Evolutionary conservation across 2,329 filamentous ascomycete species (phyloP).

Genomic region (Cercospora brassicicola): DNA sequence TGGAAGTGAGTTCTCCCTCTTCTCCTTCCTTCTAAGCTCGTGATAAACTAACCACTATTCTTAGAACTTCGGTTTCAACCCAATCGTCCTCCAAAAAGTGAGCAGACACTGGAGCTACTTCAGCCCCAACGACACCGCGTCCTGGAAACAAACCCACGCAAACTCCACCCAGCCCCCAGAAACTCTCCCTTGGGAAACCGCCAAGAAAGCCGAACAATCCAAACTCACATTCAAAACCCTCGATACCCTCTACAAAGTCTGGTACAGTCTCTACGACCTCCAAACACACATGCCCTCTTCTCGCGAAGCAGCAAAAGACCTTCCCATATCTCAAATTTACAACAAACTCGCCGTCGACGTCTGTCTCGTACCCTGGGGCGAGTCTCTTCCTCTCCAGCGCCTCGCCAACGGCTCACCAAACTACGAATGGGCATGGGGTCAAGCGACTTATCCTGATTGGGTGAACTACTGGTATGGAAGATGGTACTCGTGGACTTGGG

Average conservation of each 20-base stretch:
- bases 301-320: background rate
- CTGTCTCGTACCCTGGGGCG: background rate
- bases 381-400: background rate
- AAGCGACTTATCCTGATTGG: background rate
- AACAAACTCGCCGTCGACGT: background rate
- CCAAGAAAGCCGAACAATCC: background rate
- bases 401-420: background rate
- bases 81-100: background rate
- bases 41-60: background rate
- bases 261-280: background rate
- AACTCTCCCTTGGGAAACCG: background rate
- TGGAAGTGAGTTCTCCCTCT: background rate
- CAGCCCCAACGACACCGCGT: background rate
- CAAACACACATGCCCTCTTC: background rate
- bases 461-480: background rate
- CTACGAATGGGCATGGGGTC: background rate
- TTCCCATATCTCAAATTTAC: background rate
- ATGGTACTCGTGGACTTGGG: conserved; percentile 1
- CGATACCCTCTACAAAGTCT: background rate
- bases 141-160: background rate
- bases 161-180: background rate
- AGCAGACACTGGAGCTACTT: background rate
- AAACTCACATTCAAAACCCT: background rate
- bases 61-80: background rate
- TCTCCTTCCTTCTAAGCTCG: background rate